Conservation (phyloP, 352 stramenopile species). For the Phytophthora macrochlamydospora region DNA sequence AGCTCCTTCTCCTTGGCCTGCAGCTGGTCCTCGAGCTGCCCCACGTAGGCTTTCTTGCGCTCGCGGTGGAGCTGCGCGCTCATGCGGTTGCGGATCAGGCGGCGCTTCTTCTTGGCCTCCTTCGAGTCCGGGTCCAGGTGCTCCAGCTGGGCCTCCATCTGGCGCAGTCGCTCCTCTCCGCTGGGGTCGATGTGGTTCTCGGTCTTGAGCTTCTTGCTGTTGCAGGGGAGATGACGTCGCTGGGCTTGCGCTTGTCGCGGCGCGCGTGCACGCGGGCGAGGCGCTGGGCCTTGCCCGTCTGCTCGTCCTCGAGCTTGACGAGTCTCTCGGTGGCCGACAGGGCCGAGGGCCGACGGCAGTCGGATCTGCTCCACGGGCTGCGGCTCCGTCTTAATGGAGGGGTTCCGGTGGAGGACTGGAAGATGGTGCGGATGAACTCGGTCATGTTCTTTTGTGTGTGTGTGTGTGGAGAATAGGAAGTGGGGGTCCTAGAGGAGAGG, state of each 20-base stretch:
- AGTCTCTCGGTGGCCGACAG: slow-evolving; percentile 38
- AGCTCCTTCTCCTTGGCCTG: slow-evolving; percentile 84
- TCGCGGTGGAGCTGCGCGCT: slow-evolving; percentile 87
- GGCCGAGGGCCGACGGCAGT: slow-evolving; percentile 34
- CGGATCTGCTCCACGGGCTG: slow-evolving; percentile 69
- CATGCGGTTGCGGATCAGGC: slow-evolving; percentile 89
- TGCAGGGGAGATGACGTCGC: slow-evolving; percentile 25
- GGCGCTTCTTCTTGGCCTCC: slow-evolving; percentile 90
- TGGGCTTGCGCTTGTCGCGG: slow-evolving; percentile 80
- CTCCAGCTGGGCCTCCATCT: slow-evolving; percentile 86
- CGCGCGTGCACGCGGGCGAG: slow-evolving; percentile 72
- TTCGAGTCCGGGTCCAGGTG: slow-evolving; percentile 88
- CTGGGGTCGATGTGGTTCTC: slow-evolving; percentile 56
- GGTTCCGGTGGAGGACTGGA: slow-evolving; percentile 38
- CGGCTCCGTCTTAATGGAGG: slow-evolving; percentile 37
- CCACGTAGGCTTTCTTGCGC: slow-evolving; percentile 90
- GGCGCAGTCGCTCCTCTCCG: slow-evolving; percentile 77
- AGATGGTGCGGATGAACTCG: slow-evolving; percentile 80
- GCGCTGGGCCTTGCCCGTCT: slow-evolving; percentile 65
- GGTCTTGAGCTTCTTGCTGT: slow-evolving; percentile 85
- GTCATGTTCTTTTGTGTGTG: slow-evolving; percentile 58
- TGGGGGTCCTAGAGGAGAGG: slow-evolving; percentile 6
- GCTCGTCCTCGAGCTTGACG: slow-evolving; percentile 58
- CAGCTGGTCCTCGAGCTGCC: slow-evolving; percentile 84
- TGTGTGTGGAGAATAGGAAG: not conserved